These are phyloP conservation scores for Micromonas pusilla DNA, from an alignment of 139 green algal genomes.

Conservation along the genomic window DNA sequence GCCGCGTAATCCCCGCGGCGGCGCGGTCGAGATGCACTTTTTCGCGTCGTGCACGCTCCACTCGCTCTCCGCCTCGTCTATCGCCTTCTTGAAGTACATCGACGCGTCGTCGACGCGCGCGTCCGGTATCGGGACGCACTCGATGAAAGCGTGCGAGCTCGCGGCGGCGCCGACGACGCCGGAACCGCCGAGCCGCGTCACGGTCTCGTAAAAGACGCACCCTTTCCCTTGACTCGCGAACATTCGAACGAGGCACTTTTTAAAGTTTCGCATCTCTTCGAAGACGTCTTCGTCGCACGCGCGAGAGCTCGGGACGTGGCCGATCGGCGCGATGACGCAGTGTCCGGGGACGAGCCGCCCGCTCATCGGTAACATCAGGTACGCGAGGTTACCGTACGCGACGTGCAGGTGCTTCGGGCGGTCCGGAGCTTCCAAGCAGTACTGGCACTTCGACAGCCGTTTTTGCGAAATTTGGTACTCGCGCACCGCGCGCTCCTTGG, in stretches of 20 bases:
- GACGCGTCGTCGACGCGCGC: conserved; percentile 40
- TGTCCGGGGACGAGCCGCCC: conserved; percentile 71
- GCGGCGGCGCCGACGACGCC: conserved; percentile 18
- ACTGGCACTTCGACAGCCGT: conserved; percentile 31
- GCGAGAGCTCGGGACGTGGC: conserved; percentile 41
- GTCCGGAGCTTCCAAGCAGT: conserved; percentile 39
- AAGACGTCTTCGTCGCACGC: conserved; percentile 62
- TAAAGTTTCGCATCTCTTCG: conserved; percentile 96
- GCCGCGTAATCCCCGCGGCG: conserved; percentile 68
- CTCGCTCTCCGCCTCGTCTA: conserved; percentile 83
- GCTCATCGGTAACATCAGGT: conserved; percentile 70
- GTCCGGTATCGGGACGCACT: conserved; percentile 67
- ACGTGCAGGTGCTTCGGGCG: conserved; percentile 64
- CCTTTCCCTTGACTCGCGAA: conserved; percentile 30
- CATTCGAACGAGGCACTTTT: conserved; percentile 89
- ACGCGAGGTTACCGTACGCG: conserved; percentile 61
- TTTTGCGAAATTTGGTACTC: conserved; percentile 30
- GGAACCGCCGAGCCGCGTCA: conserved; percentile 45
- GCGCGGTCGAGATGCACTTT: conserved; percentile 71
- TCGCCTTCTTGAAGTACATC: conserved; percentile 67
- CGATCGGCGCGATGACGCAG: conserved; percentile 67
- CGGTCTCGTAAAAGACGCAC: conserved; percentile 79
- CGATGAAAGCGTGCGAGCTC: conserved; percentile 65
- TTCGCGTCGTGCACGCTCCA: conserved; percentile 91
- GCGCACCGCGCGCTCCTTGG: conserved; percentile 41